Base-by-base conservation (phyloP, 179 eudicot genomes). In the Dionaea muscipula region DNA sequence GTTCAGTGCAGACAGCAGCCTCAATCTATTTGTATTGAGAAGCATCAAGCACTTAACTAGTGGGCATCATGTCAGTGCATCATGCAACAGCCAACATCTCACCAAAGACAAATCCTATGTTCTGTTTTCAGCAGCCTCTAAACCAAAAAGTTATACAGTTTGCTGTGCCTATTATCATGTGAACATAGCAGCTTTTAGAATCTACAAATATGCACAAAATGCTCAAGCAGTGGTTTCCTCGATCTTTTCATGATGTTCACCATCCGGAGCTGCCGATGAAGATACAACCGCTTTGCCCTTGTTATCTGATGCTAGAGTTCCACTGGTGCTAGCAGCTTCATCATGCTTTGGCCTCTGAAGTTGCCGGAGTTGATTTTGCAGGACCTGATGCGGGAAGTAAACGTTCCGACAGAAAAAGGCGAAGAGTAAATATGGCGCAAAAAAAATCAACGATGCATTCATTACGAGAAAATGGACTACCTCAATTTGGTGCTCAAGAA, bases 341-440 rank as follows among this genome's bases (percentile, higher is more conserved):
- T 76, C 81, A 33, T 48, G 51, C 53, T 59, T 66, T 22, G 75
- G 70, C 49, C 71, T 65, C 59, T 56, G 67, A 46, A 86, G 61
- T 39, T 51, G 61, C 31, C 63, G 81, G 20, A 83, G 81, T 57
- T 76, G 86, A 56, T 40, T 60, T 66, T 70, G 82, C 62, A 89
- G 64, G 48, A 75, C 27, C 96, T 88, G 75, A 26, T 46, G 51
- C 52, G 62, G 36, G 55, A 70, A 31, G n/a, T n/a, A n/a, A n/a
- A n/a, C n/a, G n/a, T n/a, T n/a, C n/a, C n/a, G n/a, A n/a, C n/a
- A n/a, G n/a, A n/a, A 93, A 69, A 33, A 93, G 62, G 25, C 88
- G 88, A 0, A 85, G 65, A 1, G 96, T 83, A 33, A 93, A 95
- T 95, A 81, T 88, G 17, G 89, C 84, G 22, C 88, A 84, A 68